These are phyloP conservation scores for Syzygium syzygioides DNA, from an alignment of 441 rosid species.

Conservation along the genomic window DNA sequence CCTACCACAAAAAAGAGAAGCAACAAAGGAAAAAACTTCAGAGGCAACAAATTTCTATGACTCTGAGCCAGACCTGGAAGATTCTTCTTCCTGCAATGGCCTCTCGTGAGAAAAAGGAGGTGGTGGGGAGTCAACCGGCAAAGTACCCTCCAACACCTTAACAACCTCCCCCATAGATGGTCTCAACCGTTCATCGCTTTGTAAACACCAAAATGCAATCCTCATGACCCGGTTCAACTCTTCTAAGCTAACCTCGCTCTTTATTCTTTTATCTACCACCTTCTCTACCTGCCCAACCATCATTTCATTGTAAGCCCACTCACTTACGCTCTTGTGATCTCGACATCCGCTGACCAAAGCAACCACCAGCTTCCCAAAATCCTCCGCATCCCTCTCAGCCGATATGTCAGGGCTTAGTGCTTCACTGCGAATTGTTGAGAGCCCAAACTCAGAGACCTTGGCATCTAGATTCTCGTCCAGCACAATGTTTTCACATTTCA, in stretches of 20 bases:
- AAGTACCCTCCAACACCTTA: constrained; percentile 68
- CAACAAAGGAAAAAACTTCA: not conserved
- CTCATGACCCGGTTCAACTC: constrained; percentile 62
- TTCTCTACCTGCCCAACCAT: constrained; percentile 35
- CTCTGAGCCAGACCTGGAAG: constrained; percentile 28
- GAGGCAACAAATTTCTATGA: not conserved
- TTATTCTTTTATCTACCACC: constrained; percentile 40
- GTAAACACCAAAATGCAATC: constrained; percentile 80
- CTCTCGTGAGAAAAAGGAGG: constrained; percentile 34
- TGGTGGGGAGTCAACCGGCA: constrained; percentile 69
- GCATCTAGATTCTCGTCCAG: constrained; percentile 60
- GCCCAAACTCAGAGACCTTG: constrained; percentile 61
- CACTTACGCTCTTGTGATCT: constrained; percentile 24
- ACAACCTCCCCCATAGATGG: constrained; percentile 78
- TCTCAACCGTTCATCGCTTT: constrained; percentile 50
- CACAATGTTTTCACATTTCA: constrained; percentile 59
- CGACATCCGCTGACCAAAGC: constrained; percentile 40
- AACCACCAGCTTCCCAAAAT: constrained; percentile 56
- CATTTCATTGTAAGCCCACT: constrained; percentile 57
- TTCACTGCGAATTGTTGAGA: constrained; percentile 14
- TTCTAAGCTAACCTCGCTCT: constrained; percentile 24
- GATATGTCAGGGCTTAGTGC: constrained; percentile 21
- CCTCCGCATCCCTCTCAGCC: constrained; percentile 63
- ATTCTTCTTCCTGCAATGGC: constrained; percentile 21
- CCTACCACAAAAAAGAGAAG: constrained; percentile 17